Evolutionary conservation across 306 rosid genomes (phyloP), one percentile per base, ranked within the genome.

Genomic region (Arachis hypogaea): DNA sequence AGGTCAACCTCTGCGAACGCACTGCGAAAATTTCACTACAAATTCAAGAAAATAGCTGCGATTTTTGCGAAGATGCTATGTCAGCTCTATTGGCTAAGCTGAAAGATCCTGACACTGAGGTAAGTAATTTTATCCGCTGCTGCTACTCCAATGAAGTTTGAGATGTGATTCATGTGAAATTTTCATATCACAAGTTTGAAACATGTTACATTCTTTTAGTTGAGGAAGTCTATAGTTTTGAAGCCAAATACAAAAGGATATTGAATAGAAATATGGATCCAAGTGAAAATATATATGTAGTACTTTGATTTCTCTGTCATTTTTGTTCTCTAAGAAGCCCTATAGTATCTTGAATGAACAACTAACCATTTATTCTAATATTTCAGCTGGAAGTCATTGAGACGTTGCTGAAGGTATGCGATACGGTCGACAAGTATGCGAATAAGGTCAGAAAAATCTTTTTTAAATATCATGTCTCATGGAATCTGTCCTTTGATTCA

Each of bases 71-170:
- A 78, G 88, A 77, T 30, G 70, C 93, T 47, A 73, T 94, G 80
- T 81, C 93, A 36, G 86, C 82, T 46, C 61, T 89, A 66, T 50
- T 84, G 78, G 68, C 29, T 49, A 94, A 89, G 90, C 57, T 94
- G 83, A 77, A 84, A 74, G 93, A 94, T 78, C 96, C 96, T 30
- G 92, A 86, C 77, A 87, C 89, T 1, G 80, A 92, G 95, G 99
- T 92, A 63, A 61, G 81, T 66, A 30, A 57, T 68, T 58, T 73
- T 54, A 29, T 41, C 74, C 46, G 30, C 66, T 58, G 38, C 70
- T 57, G 36, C 63, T 57, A 18, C 47, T 66, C 11, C 6, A 67
- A 38, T 41, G 65, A 59, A 56, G 22, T n/a, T 22, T 57, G 42
- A 3, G 9, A 22, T 57, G 73, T 70, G 18, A 9, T 22, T 22